Base-by-base conservation (phyloP, 2,329 filamentous ascomycete species). In the Cladosporium sp. region DNA sequence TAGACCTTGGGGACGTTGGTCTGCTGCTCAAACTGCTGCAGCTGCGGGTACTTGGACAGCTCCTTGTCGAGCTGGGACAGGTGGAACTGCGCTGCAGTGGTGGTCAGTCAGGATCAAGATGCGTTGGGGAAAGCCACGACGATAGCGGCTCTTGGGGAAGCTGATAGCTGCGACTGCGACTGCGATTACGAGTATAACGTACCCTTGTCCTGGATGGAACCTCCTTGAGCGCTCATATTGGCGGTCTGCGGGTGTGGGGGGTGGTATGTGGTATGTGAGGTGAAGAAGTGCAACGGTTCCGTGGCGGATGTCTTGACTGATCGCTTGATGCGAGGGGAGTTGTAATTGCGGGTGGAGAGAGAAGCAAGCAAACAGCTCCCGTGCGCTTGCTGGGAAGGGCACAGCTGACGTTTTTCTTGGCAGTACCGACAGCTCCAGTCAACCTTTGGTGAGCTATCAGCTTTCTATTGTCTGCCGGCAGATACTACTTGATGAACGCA, bases 11-110 rank as follows among this genome's bases (percentile, higher is more conserved):
- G 92, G 59, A 95, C 86, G 66, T 86, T 88, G 70, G 89, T 90
- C 80, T 91, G 88, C 85, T 89, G 91, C 87, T 96, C 92, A 75
- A 95, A 86, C 82, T 94, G 92, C 86, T 89, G 90, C 78, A 95
- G 86, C 75, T 85, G 81, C 73, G 90, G 90, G 83, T 95, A 95
- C 81, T 93, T 94, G 79, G 90, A 91, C 71, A 95, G 88, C 91
- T 95, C 78, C 77, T 88, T 89, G 82, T 96, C 92, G 81, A 96
- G 89, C 82, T 89, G 86, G 73, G 86, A 86, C 77, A 95, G 85
- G 76, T 92, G 89, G 75, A 90, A 74, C 68, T 76, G 74, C 36
- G 74, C 74, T 64, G 71, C 73, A 65, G 58, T 21, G 58, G 26
- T 60, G 36, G 62, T 64, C 56, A 64, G 62, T 58, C 36, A 48